Percentiles rank a stretch among this genome's conserved stretches.
phyloP scores from a whole-genome alignment of 192 early-diverging fungal species.

The Linderina pennispora region DNA sequence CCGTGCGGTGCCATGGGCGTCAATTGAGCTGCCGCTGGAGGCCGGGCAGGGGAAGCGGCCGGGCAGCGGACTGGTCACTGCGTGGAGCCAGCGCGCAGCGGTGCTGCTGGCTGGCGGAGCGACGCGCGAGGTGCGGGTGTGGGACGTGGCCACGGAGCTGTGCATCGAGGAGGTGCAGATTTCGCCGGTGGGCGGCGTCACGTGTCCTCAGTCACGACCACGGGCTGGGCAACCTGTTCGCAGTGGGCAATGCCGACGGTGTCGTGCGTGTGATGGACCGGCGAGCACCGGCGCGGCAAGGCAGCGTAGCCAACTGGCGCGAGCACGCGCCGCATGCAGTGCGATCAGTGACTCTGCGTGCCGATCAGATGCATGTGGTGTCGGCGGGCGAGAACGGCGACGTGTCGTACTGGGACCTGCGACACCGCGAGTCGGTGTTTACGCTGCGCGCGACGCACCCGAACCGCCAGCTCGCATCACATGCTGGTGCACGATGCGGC shows the following conservation, averaged over 20 bases:
- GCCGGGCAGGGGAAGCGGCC: neutral
- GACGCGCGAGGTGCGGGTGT: conserved; percentile 38
- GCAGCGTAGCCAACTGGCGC: conserved; percentile 35
- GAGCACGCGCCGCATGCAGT: conserved; percentile 27
- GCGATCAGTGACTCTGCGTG: conserved; percentile 28
- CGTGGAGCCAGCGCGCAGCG: conserved; percentile 43
- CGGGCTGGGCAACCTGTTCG: conserved; percentile 32
- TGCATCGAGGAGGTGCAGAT: conserved; percentile 40
- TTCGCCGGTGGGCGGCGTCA: conserved; percentile 33
- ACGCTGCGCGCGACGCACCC: conserved; percentile 28
- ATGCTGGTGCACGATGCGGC: conserved; percentile 40
- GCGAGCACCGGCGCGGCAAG: conserved; percentile 19
- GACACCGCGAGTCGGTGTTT: conserved; percentile 11
- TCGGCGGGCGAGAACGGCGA: conserved; percentile 33
- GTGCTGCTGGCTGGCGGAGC: conserved; percentile 36
- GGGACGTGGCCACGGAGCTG: conserved; percentile 40
- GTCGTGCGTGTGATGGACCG: conserved; percentile 45
- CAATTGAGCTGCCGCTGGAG: neutral
- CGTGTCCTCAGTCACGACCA: conserved; percentile 37
- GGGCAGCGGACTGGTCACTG: conserved; percentile 23
- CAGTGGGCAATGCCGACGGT: conserved; percentile 33
- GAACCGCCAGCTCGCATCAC: conserved; percentile 15
- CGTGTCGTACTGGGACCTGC: conserved; percentile 46
- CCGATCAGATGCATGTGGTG: conserved; percentile 31
- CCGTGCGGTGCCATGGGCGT: conserved; percentile 31